Percentiles rank a stretch among this genome's conserved stretches.
Conservation (phyloP, 108 stramenopile genomes). For the Nitzschia sp. region DNA sequence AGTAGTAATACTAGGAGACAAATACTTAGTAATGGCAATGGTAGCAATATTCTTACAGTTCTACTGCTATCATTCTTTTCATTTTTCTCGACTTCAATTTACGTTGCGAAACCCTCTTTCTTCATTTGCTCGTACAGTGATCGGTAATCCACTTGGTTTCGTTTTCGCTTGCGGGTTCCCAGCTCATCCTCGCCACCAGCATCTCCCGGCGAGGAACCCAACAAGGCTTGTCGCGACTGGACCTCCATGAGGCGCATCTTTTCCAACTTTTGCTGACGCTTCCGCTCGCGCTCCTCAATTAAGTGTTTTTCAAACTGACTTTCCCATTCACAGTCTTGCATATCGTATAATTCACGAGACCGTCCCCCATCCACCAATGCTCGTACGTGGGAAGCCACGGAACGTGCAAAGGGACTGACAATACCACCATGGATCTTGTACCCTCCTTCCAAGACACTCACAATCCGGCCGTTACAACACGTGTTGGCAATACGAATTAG, state of each 20-base stretch:
- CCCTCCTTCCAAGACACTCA: constrained; percentile 95
- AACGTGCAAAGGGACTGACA: constrained; percentile 86
- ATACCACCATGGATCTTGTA: constrained; percentile 95
- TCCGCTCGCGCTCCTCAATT: constrained; percentile 84
- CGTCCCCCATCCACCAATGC: constrained; percentile 81
- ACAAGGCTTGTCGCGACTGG: constrained; percentile 18
- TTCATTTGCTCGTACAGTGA: constrained; percentile 84
- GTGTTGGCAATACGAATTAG: constrained; percentile 92
- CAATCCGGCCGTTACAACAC: constrained; percentile 93
- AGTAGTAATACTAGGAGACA: no score
- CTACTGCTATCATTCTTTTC: no score
- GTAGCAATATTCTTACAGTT: no score
- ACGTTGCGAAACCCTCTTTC: constrained; percentile 70
- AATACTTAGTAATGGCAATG: no score
- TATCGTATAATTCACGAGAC: constrained; percentile 75
- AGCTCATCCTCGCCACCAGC: constrained; percentile 40
- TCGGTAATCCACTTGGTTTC: constrained; percentile 86
- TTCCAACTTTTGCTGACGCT: constrained; percentile 76
- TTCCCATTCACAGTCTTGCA: constrained; percentile 81
- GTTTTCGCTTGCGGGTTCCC: constrained; percentile 65
- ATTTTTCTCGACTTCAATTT: no score
- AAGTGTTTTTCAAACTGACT: constrained; percentile 81
- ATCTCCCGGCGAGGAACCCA: constrained; percentile 29
- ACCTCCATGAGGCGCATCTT: constrained; percentile 43
- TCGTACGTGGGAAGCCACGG: constrained; percentile 86